Evolutionary conservation across 1,284 basidiomycete species (phyloP), one percentile per base, ranked within the genome.

Genomic region (Volvariella volvacea): DNA sequence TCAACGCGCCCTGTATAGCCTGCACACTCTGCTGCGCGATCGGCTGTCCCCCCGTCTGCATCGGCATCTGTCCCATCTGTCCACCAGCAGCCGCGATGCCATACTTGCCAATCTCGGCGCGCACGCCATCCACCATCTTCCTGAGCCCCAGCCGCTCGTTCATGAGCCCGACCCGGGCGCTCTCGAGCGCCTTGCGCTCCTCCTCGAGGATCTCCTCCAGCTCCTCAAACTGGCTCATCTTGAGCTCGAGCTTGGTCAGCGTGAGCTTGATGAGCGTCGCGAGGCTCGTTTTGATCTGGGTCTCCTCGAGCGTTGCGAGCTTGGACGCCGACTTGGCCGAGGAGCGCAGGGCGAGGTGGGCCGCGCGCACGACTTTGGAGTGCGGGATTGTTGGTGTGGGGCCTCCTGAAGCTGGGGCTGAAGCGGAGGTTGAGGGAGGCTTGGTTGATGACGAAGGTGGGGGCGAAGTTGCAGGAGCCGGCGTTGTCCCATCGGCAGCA

Each of bases 201-300:
- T 89, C 83, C 61, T 96, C 93, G 36, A 97, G 70, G 16, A 92
- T 70, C 42, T 88, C 83, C 61, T 97, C 93, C 43, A 97, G 72
- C 59, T 90, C 83, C 61, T 95, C 92, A 58, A 96, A 96, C 61
- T 93, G 88, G 2, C 76, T 66, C 76, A 92, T 88, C 73, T 97
- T 96, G 50, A 94, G 71, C 61, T 98, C 93, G 41, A 99, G 80
- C 64, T 98, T 98, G 15, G 83, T 84, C 39, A 97, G 73, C 46
- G 95, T 96, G 22, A 95, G 78, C 57, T 92, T 88, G 64, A 98
- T 89, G 46, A 98, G 76, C 40, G 84, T 79, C 1, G 88, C 81
- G 16, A 98, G 81, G 17, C 94, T 80, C 42, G 78, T 74, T 39
- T 84, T 81, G 50, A 97, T 88, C 44, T 90, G 83, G 0, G 72